Percentiles rank a stretch among this genome's conserved stretches.
Evolutionary conservation across 352 stramenopile species (phyloP).

Genomic region (Globisporangium takayamanum): DNA sequence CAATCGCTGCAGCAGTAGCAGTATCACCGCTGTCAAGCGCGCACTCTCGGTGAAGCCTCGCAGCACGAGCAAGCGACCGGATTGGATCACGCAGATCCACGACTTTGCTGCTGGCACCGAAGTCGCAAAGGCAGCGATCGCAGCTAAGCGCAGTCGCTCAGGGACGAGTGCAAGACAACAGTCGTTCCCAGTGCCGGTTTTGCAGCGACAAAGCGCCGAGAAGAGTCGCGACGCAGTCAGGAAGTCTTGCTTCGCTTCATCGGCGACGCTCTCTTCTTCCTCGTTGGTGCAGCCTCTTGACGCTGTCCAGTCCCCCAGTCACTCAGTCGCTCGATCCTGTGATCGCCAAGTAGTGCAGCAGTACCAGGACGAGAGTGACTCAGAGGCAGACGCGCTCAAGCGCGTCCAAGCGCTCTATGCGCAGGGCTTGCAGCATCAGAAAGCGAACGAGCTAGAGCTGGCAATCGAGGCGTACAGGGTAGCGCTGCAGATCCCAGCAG

Average conservation of each 20-base stretch:
- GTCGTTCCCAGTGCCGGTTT: not conserved
- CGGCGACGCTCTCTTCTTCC: not conserved
- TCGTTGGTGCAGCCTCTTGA: not conserved
- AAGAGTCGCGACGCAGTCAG: not conserved
- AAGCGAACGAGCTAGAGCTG: slow-evolving; percentile 35
- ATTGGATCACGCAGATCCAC: not conserved
- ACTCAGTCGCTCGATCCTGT: not conserved
- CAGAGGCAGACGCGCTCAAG: slow-evolving; percentile 16
- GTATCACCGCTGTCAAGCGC: not conserved
- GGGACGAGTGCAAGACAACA: not conserved
- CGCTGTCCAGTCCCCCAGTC: not conserved
- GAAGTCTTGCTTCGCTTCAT: not conserved
- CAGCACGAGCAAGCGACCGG: not conserved
- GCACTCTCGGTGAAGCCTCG: not conserved
- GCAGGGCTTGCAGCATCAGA: slow-evolving; percentile 53
- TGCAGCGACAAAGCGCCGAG: not conserved
- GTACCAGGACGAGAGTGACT: not conserved
- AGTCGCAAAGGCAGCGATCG: not conserved
- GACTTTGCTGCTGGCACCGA: slow-evolving; percentile 1
- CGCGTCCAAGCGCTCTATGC: slow-evolving; percentile 48
- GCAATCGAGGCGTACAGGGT: slow-evolving; percentile 46
- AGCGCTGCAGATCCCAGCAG: slow-evolving; percentile 27
- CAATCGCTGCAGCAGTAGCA: not conserved
- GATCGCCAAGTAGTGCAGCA: not conserved
- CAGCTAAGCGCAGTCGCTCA: not conserved